Percentiles rank a stretch among this genome's conserved stretches.
phyloP scores from a whole-genome alignment of 148 eudicot genomes.

The Silene latifolia region DNA sequence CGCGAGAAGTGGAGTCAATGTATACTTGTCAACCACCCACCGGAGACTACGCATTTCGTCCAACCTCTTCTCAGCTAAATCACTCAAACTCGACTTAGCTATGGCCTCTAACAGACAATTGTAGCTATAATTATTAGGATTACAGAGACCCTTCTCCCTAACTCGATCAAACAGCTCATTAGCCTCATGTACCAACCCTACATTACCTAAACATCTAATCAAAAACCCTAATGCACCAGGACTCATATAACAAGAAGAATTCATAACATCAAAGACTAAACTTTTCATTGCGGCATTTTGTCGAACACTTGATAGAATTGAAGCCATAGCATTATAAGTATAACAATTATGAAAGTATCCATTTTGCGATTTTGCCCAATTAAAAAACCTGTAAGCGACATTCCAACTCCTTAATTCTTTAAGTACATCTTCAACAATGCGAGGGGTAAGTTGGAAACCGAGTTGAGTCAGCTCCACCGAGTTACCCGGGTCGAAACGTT shows the following conservation, averaged over 20 bases:
- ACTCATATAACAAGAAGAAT: slow-evolving; percentile 38
- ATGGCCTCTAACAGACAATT: slow-evolving; percentile 69
- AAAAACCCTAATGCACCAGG: slow-evolving; percentile 73
- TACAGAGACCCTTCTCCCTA: slow-evolving; percentile 41
- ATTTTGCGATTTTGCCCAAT: slow-evolving; percentile 57
- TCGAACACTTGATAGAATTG: slow-evolving; percentile 71
- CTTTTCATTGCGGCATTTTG: slow-evolving; percentile 61
- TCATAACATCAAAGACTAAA: slow-evolving; percentile 32
- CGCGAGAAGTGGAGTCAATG: slow-evolving; percentile 65
- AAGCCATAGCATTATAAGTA: slow-evolving; percentile 67
- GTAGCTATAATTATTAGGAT: slow-evolving; percentile 56
- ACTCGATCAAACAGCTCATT: slow-evolving; percentile 60
- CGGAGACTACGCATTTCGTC: slow-evolving; percentile 57
- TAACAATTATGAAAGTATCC: slow-evolving; percentile 68
- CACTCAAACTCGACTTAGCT: slow-evolving; percentile 38
- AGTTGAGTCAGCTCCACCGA: slow-evolving; percentile 31
- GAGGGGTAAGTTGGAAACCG: slow-evolving; percentile 43
- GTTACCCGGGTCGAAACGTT: slow-evolving; percentile 20
- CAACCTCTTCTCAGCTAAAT: slow-evolving; percentile 53
- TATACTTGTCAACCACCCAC: slow-evolving; percentile 57
- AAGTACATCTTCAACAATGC: slow-evolving; percentile 55
- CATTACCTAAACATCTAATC: slow-evolving; percentile 64
- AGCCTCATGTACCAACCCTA: slow-evolving; percentile 62
- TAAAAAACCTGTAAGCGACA: slow-evolving; percentile 49
- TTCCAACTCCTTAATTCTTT: slow-evolving; percentile 49